A percentile compares a stretch with the other conserved stretches of the same genome.
Evolutionary conservation across 2,329 filamentous ascomycete genomes (phyloP).

Genomic region (Stachybotrys echinatus): DNA sequence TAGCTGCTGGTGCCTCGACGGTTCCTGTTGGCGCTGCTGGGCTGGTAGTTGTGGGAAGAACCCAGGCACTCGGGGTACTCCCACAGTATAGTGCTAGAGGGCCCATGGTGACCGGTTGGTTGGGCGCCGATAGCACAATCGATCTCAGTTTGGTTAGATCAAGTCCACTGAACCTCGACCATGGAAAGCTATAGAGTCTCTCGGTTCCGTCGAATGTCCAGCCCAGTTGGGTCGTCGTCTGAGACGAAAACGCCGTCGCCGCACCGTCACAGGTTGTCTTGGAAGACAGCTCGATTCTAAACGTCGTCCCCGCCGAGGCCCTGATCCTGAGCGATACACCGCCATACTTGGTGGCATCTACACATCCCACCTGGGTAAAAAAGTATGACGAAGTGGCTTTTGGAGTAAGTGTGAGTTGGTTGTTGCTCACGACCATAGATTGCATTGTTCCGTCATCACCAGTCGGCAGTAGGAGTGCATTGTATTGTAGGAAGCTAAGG

Average conservation of each 20-base stretch:
- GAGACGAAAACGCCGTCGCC: slow-evolving; percentile 25
- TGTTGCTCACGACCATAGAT: slow-evolving; percentile 46
- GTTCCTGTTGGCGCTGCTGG: slow-evolving; percentile 38
- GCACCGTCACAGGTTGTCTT: slow-evolving; percentile 37
- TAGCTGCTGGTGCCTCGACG: slow-evolving; percentile 42
- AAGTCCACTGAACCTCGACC: slow-evolving; percentile 44
- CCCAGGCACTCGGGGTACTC: slow-evolving; percentile 40
- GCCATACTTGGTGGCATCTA: slow-evolving; percentile 46
- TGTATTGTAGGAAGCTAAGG: slow-evolving; percentile 56
- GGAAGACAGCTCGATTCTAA: slow-evolving; percentile 47
- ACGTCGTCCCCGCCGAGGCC: slow-evolving; percentile 43
- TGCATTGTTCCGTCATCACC: slow-evolving; percentile 54
- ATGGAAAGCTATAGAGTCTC: slow-evolving; percentile 53
- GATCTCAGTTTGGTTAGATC: slow-evolving; percentile 47
- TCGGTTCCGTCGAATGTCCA: slow-evolving; percentile 58
- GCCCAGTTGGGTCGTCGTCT: slow-evolving; percentile 43
- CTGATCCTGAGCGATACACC: slow-evolving; percentile 52
- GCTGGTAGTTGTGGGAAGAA: slow-evolving; percentile 33
- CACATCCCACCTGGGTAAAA: slow-evolving; percentile 51
- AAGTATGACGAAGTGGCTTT: slow-evolving; percentile 46
- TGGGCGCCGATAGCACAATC: slow-evolving; percentile 44
- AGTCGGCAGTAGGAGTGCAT: slow-evolving; percentile 48
- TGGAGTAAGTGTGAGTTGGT: slow-evolving; percentile 47
- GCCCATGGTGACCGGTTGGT: slow-evolving; percentile 42
- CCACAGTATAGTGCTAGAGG: slow-evolving; percentile 57